Evolutionary conservation across 345 rosid species (phyloP).

Genomic region (Populus simonii): DNA sequence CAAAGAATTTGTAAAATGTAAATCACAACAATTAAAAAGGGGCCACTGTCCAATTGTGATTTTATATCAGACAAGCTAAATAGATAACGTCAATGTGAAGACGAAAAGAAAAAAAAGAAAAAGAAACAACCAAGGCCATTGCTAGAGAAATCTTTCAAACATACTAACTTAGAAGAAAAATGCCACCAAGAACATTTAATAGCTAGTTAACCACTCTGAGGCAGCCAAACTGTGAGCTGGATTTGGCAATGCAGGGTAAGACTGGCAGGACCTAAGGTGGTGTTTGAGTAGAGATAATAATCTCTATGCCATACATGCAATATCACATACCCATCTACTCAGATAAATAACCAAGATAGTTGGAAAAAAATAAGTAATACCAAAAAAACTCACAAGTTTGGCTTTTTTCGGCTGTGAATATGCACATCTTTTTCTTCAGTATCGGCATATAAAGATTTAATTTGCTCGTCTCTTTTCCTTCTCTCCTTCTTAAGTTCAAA

Average conservation of each 20-base stretch:
- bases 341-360: background rate
- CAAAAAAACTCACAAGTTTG: constrained; percentile 32
- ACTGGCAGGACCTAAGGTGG: background rate
- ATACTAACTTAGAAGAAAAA: background rate
- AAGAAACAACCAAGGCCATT: background rate
- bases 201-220: background rate
- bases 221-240: background rate
- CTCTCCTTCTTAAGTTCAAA: constrained; percentile 51
- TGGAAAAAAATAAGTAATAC: background rate
- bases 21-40: background rate
- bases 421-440: constrained; percentile 22
- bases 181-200: background rate
- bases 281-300: background rate
- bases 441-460: constrained; percentile 14
- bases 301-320: background rate
- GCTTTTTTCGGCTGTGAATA: constrained; percentile 14
- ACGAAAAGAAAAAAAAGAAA: background rate
- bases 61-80: background rate
- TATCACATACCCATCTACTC: background rate
- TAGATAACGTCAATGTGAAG: background rate
- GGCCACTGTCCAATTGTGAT: background rate
- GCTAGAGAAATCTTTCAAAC: background rate
- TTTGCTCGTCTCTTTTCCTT: constrained; percentile 25
- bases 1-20: background rate
- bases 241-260: background rate